Evolutionary conservation across 805 yeast species (phyloP), one percentile per base, ranked within the genome.

Genomic region (Tetrapisispora nanseiensis): DNA sequence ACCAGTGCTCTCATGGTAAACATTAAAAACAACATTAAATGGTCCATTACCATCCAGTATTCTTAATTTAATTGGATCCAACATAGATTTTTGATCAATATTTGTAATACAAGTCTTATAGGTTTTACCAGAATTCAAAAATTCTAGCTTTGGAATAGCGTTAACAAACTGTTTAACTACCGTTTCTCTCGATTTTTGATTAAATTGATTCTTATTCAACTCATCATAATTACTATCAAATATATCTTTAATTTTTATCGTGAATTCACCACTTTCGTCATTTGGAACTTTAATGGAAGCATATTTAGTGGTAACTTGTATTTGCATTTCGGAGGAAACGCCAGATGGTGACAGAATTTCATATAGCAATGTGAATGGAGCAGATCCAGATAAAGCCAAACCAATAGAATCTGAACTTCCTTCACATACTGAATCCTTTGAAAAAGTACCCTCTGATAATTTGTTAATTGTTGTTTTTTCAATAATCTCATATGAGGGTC

Each of bases 281-380:
- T 73, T 65, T 12, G 65, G 65, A 44, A 76, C 51, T 46, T 66
- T 68, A 18, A 76, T 54, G 4, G 72, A 67, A 2, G 76, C 76
- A 51, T 65, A 68, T 52, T 68, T 72, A 19, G 77, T 73, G 1
- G 77, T 70, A 6, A 78, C 74, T 39, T 76, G 77, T 21, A 74
- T 51, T 7, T 59, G 52, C 39, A 66, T 68, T 49, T 48, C 56
- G 20, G 52, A 48, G 45, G 48, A 57, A 40, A 56, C 60, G 1
- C 86, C 86, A 51, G 63, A 67, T 6, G 92, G 89, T 31, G 70
- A 62, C 22, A 63, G 63, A 13, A 82, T 61, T n/a, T 75, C 73
- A 57, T 86, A 86, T 31, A 75, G 77, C 21, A 87, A 64, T n/a
- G 73, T 61, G 49, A 86, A 86, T 20, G 90, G 89, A 1, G 79